phyloP scores from a whole-genome alignment of 2,329 filamentous ascomycete genomes.

The Ascocoryne sarcoides region DNA sequence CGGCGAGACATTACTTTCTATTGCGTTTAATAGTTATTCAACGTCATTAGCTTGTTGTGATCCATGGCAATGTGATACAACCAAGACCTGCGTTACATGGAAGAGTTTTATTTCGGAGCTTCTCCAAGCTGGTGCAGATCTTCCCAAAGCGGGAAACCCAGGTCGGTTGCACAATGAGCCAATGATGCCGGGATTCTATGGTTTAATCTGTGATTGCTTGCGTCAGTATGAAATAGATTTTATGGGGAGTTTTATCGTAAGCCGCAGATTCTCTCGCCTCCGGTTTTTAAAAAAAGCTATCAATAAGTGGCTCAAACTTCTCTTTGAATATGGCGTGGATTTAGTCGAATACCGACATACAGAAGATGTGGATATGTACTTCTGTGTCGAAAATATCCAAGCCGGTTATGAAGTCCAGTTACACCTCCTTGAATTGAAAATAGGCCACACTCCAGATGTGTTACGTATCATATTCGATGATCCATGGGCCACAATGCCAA shows the following conservation, averaged over 20 bases:
- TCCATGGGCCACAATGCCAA: background rate
- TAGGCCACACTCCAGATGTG: background rate
- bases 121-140: background rate
- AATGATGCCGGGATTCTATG: background rate
- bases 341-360: conserved; percentile 2
- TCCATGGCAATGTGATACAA: too few relatives aligned
- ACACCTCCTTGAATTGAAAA: background rate
- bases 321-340: background rate
- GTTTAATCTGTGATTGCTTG: background rate
- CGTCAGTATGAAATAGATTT: background rate
- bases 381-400: background rate
- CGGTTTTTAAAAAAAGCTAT: too few relatives aligned
- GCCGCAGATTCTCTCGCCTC: too few relatives aligned
- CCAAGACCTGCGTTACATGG: too few relatives aligned
- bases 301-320: background rate
- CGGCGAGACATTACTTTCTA: too few relatives aligned
- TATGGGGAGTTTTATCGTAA: too few relatives aligned
- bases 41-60: too few relatives aligned
- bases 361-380: conserved; percentile 4
- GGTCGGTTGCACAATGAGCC: background rate
- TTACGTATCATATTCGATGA: background rate
- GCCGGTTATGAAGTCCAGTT: background rate
- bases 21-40: too few relatives aligned
- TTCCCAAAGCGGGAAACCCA: background rate
- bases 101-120: background rate